phyloP scores from a whole-genome alignment of 306 rosid species.

The Cicer bijugum region DNA sequence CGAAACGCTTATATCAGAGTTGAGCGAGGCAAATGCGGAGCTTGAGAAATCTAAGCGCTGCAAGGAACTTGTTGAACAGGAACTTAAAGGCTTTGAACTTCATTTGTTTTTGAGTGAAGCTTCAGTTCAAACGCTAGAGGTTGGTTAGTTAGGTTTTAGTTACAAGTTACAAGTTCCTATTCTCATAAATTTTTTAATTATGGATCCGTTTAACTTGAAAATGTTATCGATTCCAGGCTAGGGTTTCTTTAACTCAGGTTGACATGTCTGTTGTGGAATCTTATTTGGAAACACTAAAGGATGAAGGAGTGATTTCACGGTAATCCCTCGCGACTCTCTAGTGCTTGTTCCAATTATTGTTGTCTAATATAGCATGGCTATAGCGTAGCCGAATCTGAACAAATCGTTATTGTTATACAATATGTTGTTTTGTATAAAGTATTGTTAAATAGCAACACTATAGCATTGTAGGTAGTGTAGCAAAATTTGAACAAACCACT shows the following conservation, averaged over 20 bases:
- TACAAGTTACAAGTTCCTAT: neutral
- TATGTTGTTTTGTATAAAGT: too few relatives aligned
- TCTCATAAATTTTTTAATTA: neutral
- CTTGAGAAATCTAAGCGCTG: conserved; percentile 69
- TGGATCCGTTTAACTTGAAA: conserved; percentile 7
- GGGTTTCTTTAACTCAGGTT: conserved; percentile 64
- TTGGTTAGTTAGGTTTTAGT: conserved; percentile 26
- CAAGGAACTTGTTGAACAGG: conserved; percentile 76
- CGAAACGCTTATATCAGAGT: conserved; percentile 62
- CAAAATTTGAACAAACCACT: too few relatives aligned
- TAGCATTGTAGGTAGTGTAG: too few relatives aligned
- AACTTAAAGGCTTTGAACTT: conserved; percentile 79
- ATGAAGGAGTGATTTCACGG: conserved; percentile 59
- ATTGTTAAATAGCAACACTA: too few relatives aligned
- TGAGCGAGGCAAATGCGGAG: conserved; percentile 55
- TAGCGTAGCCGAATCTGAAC: too few relatives aligned
- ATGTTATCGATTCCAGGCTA: conserved; percentile 54
- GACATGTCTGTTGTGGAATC: conserved; percentile 60
- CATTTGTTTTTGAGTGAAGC: conserved; percentile 63
- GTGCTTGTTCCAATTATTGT: conserved; percentile 3
- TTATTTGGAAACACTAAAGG: conserved; percentile 71
- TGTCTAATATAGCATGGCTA: too few relatives aligned
- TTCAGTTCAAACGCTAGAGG: conserved; percentile 72
- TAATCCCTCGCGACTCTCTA: conserved; percentile 29
- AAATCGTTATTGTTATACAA: too few relatives aligned